These are phyloP conservation scores for Fragosphaeria purpurea DNA, from an alignment of 2,329 filamentous ascomycete genomes.

Conservation along the genomic window DNA sequence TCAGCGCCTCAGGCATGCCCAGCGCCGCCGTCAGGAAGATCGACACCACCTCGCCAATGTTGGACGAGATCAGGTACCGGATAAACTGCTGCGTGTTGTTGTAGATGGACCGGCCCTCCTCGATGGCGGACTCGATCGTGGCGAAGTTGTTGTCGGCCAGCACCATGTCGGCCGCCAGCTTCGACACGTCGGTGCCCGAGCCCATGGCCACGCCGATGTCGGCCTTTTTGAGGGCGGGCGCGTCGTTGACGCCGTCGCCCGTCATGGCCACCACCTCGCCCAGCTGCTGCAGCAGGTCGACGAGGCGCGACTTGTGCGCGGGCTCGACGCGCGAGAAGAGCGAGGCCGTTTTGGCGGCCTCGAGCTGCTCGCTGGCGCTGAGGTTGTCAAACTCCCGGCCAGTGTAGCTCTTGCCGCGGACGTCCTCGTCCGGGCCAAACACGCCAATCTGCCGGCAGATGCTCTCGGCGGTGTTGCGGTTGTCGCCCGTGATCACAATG, in stretches of 20 bases:
- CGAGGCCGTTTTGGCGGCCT: constrained; percentile 75
- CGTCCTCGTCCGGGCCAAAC: constrained; percentile 63
- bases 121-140: constrained; percentile 90
- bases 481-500: constrained; percentile 96
- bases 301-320: constrained; percentile 91
- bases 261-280: constrained; percentile 93
- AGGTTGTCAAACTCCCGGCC: constrained; percentile 90
- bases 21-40: constrained; percentile 95
- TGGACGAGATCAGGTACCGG: constrained; percentile 96
- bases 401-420: constrained; percentile 87
- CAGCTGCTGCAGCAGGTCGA: constrained; percentile 86
- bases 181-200: constrained; percentile 92
- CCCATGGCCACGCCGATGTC: constrained; percentile 82
- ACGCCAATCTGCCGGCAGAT: constrained; percentile 97
- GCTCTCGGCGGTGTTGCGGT: constrained; percentile 92
- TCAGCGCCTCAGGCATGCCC: constrained; percentile 94
- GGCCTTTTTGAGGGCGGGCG: no score
- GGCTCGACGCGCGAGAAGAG: constrained; percentile 96
- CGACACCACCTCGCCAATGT: constrained; percentile 97
- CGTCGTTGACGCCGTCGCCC: no score
- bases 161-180: constrained; percentile 96
- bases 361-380: constrained; percentile 65
- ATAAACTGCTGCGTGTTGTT: constrained; percentile 99
- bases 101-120: constrained; percentile 96
- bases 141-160: constrained; percentile 98